Evolutionary conservation across 495 filamentous ascomycete genomes (phyloP), one percentile per base, ranked within the genome.

Genomic region (Mytilinidion resinicola): DNA sequence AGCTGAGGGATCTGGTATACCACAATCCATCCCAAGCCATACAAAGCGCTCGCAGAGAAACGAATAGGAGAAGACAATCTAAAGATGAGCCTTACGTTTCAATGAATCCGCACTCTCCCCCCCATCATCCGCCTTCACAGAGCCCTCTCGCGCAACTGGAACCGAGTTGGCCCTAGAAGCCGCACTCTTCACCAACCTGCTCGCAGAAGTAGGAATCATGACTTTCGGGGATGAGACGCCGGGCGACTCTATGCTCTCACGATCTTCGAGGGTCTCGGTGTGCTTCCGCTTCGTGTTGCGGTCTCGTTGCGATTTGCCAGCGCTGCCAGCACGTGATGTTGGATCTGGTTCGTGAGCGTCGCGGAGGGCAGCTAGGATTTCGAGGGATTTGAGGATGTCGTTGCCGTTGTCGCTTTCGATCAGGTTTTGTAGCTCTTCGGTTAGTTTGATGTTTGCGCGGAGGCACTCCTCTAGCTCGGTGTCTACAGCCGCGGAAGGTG

Each of bases 381-480:
- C 75, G 43, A 87, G 62, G 54, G 80, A 80, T 51, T 80, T 78
- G 62, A 83, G 78, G 43, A 87, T 74, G 62, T 80, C 78, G 63
- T 80, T 80, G 9, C 61, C 62, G 21, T 43, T 58, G 37, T 73
- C 66, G 46, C 77, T 76, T 60, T 83, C 78, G 37, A 84, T 73
- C 44, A 84, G 80, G 6, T 77, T 74, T 57, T 79, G 74, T 56
- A 84, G 79, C 43, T 86, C 80, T 58, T 88, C 84, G 43, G 77
- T 78, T 20, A 86, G 75, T 55, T 80, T 81, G 64, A 85, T 72
- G 56, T 82, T 81, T 60, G 86, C 83, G 33, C 86, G 79, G 63
- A 84, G 82, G 51, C 82, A 73, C 51, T 66, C 69, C 61, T 83
- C 79, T 20, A 89, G 73, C 46, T 80, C 64, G 30, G 74, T 67